A percentile compares a stretch with the other conserved stretches of the same genome.
phyloP scores from a whole-genome alignment of 192 early-diverging fungal genomes.

The Coemansia sp. region DNA sequence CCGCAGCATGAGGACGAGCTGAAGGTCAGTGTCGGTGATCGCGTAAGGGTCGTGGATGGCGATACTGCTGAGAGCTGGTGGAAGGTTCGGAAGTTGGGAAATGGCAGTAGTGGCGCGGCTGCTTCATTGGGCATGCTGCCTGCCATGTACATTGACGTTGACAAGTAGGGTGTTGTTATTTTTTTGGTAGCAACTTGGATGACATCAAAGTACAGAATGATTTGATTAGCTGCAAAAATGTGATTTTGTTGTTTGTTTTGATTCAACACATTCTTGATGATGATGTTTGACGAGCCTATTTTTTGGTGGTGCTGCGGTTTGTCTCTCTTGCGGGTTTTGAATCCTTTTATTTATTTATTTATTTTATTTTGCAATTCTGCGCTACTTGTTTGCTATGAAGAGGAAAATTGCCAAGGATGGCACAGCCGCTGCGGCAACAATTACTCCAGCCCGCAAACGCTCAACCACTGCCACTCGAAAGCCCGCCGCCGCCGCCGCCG shows the following conservation, averaged over 20 bases:
- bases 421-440: neutral
- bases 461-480: neutral
- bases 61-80: constrained; percentile 55
- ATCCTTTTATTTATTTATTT: too few relatives aligned
- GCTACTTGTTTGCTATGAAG: neutral
- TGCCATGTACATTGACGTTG: constrained; percentile 53
- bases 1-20: constrained; percentile 53
- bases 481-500: too few relatives aligned
- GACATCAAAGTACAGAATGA: too few relatives aligned
- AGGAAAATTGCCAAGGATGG: neutral
- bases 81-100: constrained; percentile 43
- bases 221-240: too few relatives aligned
- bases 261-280: too few relatives aligned
- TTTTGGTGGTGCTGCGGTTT: too few relatives aligned
- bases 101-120: neutral
- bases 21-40: constrained; percentile 21
- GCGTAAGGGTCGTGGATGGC: constrained; percentile 46
- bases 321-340: too few relatives aligned
- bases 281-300: too few relatives aligned
- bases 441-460: neutral
- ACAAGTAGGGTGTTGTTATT: constrained; percentile 24
- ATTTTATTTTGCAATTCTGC: neutral
- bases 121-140: constrained; percentile 35
- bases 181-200: too few relatives aligned
- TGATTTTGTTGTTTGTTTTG: too few relatives aligned